A percentile compares a stretch with the other conserved stretches of the same genome.
These are phyloP conservation scores for Tephrocybe sp. DNA, from an alignment of 768 basidiomycete genomes.

Conservation along the genomic window DNA sequence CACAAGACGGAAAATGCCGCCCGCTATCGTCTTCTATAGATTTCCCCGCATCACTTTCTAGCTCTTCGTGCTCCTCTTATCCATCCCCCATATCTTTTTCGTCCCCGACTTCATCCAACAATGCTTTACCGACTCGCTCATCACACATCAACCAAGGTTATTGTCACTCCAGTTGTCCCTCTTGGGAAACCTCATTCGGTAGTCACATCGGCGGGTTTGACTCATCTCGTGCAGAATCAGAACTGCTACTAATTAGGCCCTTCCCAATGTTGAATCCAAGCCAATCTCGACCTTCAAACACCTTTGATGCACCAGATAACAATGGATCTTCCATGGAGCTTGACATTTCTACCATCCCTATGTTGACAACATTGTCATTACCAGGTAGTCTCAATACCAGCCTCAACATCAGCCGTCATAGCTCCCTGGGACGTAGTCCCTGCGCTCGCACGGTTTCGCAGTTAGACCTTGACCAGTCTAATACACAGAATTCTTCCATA, in stretches of 20 bases:
- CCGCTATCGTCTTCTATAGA: background rate
- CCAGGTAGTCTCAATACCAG: conserved; percentile 23
- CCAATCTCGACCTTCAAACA: conserved; percentile 8
- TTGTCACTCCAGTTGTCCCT: conserved; percentile 20
- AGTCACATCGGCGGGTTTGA: conserved; percentile 17
- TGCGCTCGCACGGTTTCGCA: background rate
- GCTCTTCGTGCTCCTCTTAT: conserved; percentile 4
- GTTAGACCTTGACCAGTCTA: conserved; percentile 3
- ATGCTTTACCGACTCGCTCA: conserved; percentile 10
- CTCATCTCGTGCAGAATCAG: conserved; percentile 4
- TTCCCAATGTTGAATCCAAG: conserved; percentile 9
- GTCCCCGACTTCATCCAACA: conserved; percentile 26
- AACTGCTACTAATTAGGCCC: background rate
- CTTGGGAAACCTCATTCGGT: conserved; percentile 27
- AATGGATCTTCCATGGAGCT: conserved; percentile 22
- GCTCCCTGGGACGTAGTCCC: conserved; percentile 5
- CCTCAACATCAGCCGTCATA: conserved; percentile 11
- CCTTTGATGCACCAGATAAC: conserved; percentile 7
- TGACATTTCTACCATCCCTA: conserved; percentile 22
- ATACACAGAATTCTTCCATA: conserved; percentile 5
- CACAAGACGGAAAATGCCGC: background rate
- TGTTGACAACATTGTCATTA: conserved; percentile 23
- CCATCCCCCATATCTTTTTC: conserved; percentile 19
- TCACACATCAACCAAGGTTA: conserved; percentile 12
- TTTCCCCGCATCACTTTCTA: conserved; percentile 3